Evolutionary conservation across 169 alveolate genomes (phyloP).

Genomic region (Plasmodium billcollinsi): DNA sequence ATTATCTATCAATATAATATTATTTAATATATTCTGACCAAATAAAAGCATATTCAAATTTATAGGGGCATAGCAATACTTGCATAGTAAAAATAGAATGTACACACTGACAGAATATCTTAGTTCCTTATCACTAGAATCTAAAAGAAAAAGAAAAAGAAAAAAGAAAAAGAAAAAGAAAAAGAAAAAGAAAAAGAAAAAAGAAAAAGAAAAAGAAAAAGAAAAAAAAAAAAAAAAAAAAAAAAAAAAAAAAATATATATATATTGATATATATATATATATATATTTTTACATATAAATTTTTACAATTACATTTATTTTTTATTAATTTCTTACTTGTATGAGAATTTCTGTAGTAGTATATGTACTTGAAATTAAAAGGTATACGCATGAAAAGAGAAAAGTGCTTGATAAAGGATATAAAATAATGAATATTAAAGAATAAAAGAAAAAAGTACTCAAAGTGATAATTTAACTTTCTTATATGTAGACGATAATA

Average conservation of each 20-base stretch:
- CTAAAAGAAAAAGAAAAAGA: neutral
- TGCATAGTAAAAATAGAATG: conserved; percentile 54
- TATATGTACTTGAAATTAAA: conserved; percentile 47
- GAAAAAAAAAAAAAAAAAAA: neutral
- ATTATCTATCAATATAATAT: conserved; percentile 56
- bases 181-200: too few relatives aligned
- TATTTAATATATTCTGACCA: conserved; percentile 46
- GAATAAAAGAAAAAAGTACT: conserved; percentile 19
- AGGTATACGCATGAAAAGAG: conserved; percentile 18
- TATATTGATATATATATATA: neutral
- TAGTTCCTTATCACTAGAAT: neutral
- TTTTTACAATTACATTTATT: neutral
- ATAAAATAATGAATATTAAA: conserved; percentile 37
- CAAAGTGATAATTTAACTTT: conserved; percentile 27
- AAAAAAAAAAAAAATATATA: neutral
- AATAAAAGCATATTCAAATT: conserved; percentile 42
- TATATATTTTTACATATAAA: neutral
- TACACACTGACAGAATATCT: conserved; percentile 46
- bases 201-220: too few relatives aligned
- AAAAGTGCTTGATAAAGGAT: conserved; percentile 33
- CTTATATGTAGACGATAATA: conserved; percentile 5
- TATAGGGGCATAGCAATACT: conserved; percentile 58
- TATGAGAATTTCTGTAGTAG: neutral
- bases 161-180: too few relatives aligned
- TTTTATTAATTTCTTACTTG: neutral